These are phyloP conservation scores for Pichia manshurica DNA, from an alignment of 805 yeast species.

Conservation along the genomic window DNA sequence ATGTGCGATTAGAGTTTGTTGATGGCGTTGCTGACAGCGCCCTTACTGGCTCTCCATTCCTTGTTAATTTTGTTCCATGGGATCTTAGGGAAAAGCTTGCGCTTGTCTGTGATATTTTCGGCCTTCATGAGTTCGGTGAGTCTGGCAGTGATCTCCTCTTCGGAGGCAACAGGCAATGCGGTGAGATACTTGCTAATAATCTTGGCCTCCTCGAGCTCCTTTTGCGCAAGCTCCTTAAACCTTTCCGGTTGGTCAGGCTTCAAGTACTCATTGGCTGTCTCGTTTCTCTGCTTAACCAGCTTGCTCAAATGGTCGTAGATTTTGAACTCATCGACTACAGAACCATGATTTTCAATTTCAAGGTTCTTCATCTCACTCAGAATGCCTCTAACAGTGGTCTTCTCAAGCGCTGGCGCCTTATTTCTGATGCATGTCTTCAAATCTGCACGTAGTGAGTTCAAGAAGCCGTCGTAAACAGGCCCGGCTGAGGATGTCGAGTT, in stretches of 20 bases:
- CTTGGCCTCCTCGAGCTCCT: constrained; percentile 35
- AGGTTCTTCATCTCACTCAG: constrained; percentile 36
- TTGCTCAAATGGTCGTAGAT: constrained; percentile 31
- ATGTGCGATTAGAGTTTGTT: constrained; percentile 19
- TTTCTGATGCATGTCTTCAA: constrained; percentile 30
- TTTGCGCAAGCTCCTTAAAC: constrained; percentile 33
- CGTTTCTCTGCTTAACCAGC: constrained; percentile 37
- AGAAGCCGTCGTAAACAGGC: constrained; percentile 24
- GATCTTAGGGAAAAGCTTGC: constrained; percentile 27
- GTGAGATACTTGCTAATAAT: constrained; percentile 32
- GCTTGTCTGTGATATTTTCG: constrained; percentile 22
- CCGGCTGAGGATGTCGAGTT: constrained; percentile 16
- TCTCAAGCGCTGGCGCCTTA: constrained; percentile 32
- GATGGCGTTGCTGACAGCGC: constrained; percentile 26
- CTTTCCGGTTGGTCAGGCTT: constrained; percentile 38
- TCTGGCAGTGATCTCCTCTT: constrained; percentile 30
- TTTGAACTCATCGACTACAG: constrained; percentile 28
- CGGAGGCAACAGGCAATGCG: constrained; percentile 33
- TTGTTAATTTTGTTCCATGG: constrained; percentile 31
- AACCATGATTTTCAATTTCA: constrained; percentile 29
- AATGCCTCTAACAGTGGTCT: constrained; percentile 36
- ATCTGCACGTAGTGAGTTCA: constrained; percentile 28
- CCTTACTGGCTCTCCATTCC: constrained; percentile 35
- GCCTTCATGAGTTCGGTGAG: constrained; percentile 24
- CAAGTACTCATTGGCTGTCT: constrained; percentile 34